Base-by-base conservation (phyloP, 495 filamentous ascomycete species). In the Lasiosphaeria hispida region DNA sequence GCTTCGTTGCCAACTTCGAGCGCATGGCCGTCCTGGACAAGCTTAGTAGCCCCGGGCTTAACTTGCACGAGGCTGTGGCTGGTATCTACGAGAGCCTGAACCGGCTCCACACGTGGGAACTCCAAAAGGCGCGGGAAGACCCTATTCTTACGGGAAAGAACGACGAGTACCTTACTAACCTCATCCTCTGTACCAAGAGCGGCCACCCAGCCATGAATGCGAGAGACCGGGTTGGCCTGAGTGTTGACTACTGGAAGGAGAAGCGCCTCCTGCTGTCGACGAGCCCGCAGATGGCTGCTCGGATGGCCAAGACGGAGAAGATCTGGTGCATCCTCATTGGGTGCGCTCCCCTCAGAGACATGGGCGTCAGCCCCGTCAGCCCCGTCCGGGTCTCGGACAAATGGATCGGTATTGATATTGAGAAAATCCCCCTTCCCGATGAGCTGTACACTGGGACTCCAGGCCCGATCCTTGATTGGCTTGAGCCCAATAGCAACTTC, bases 51-150 rank as follows among this genome's bases (percentile, higher is more conserved):
- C 86, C 86, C 35, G 83, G 83, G 17, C 77, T 96, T 9, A 94
- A 92, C 62, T 91, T 94, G 70, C 91, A 92, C 67, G 90, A 94
- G 70, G 94, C 92, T 6, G 79, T 97, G 13, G 88, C 88, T 34
- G 91, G 91, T 7, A 77, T 98, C 5, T 87, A 85, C 67, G 78
- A 77, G 48, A 88, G 85, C 59, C 69, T 93, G 33, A 68, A 73
- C 17, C 81, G 71, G 55, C 63, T 94, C 61, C 83, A 88, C 72
- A 69, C 86, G 61, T 83, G 85, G 69, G 89, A 92, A 64, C 69
- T 86, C 47, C 82, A 84, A 65, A 83, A 80, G 53, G 62, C 86
- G 7, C 79, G 83, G 44, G 69, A 78, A 49, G 79, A 82, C n/a
- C 70, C 72, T 0, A 57, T 72, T 1, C 72, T 80, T 55, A 72